Evolutionary conservation across 352 stramenopile genomes (phyloP).

Genomic region (Phytophthora parvispora): DNA sequence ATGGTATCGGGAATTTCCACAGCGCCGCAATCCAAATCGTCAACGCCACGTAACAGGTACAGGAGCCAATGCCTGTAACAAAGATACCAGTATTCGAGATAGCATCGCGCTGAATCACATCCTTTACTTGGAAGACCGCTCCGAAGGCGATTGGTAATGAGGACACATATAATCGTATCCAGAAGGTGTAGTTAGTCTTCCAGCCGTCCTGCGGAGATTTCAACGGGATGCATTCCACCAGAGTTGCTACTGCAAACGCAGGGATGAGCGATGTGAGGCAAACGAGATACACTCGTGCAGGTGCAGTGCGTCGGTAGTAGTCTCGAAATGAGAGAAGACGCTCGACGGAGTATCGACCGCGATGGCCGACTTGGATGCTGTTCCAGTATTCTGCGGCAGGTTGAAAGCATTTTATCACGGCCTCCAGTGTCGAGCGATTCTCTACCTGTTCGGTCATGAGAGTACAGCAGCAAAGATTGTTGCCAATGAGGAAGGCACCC

Average conservation of each 20-base stretch:
- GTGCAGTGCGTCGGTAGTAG: conserved; percentile 7
- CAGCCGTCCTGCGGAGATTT: conserved; percentile 15
- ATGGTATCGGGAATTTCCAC: conserved; percentile 31
- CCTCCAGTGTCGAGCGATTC: too few species aligned
- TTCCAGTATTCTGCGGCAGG: conserved; percentile 1
- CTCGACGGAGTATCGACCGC: conserved; percentile 14
- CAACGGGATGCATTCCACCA: conserved; percentile 44
- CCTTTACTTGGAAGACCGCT: conserved; percentile 15
- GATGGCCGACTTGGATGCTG: conserved; percentile 14
- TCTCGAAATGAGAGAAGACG: conserved; percentile 23
- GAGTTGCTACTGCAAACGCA: conserved; percentile 10
- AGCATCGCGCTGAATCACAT: conserved; percentile 12
- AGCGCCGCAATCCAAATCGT: conserved; percentile 14
- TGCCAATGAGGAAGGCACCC: too few species aligned
- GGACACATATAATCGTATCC: conserved; percentile 23
- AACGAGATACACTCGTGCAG: conserved; percentile 8
- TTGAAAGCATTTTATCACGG: too few species aligned
- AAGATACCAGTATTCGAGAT: conserved; percentile 9
- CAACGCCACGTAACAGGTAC: conserved; percentile 14
- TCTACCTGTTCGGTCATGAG: too few species aligned
- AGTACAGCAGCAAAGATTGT: too few species aligned
- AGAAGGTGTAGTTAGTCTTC: conserved; percentile 36
- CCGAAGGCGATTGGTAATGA: conserved; percentile 16
- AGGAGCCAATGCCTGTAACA: conserved; percentile 7
- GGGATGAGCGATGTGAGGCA: conserved; percentile 15